Base-by-base conservation (phyloP, 2,329 filamentous ascomycete genomes). In the Ceratocystis eucalypticola region DNA sequence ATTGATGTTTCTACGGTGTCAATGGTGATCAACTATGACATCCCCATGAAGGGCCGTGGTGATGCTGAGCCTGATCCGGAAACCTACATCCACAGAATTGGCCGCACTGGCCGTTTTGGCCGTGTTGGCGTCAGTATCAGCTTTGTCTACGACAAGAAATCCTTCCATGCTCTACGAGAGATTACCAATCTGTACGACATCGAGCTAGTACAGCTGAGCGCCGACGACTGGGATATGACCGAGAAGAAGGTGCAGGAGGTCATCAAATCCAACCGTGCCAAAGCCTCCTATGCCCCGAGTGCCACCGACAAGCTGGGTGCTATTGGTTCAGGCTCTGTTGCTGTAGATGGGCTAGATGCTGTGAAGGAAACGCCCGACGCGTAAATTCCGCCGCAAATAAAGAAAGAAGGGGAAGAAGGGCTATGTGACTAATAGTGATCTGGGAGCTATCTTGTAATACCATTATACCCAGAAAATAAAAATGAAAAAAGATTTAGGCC, bases 11-110 rank as follows among this genome's bases (percentile, higher is more conserved):
- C 74, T 76, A 95, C 78, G 33, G 94, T 99, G 15, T 96, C 91
- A 8, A 94, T 99, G 87, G 94, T 99, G 65, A 91, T 99, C 80
- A 99, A 99, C 80, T 99, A 99, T 77, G 88, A 91, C 71, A 88
- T 91, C 67, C 88, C 88, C 28, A 88, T 88, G 80, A 87, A 88
- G 73, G 86, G 88, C 50, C 77, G 82, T 41, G 85, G 88, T 20
- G 92, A 97, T 71, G 81, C 82, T 33, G 89, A 94, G 76, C 88
- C 93, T 15, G 94, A 99, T 73, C 86, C 86, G 61, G 92, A 97
- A 79, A 99, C 94, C 0, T 99, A 99, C 74, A 87, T 99, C 62
- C 94, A 99, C 81, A 89, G 94, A 74, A 99, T 99, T 71, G 94
- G 94, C 69, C 91, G 94, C 73, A 99, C 94, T 15, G 94, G 94